Conservation (phyloP, 768 basidiomycete species). For the Austroboletus festivus region DNA sequence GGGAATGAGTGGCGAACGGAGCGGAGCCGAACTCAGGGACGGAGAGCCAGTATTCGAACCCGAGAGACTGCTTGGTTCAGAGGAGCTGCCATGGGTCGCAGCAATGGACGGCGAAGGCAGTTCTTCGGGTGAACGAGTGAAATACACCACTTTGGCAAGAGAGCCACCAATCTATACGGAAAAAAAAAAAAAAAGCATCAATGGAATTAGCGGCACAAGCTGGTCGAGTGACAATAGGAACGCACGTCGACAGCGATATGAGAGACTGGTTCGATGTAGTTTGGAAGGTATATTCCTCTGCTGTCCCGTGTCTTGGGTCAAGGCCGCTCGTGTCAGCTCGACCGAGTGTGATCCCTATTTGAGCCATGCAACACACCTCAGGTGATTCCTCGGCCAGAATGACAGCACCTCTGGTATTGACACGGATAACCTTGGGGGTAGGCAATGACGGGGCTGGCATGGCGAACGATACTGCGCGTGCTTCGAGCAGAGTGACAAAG, state of each 20-base stretch:
- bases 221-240: slow-evolving; percentile 11
- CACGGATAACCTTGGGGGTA: slow-evolving; percentile 82
- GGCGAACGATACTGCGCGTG: slow-evolving; percentile 15
- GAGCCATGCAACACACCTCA: slow-evolving; percentile 54
- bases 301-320: slow-evolving; percentile 78
- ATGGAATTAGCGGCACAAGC: background rate
- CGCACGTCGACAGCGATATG: slow-evolving; percentile 97
- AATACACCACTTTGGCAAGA: slow-evolving; percentile 96
- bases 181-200: background rate
- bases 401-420: slow-evolving; percentile 91
- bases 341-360: background rate
- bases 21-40: slow-evolving; percentile 2
- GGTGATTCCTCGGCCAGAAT: slow-evolving; percentile 94
- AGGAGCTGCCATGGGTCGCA: slow-evolving; percentile 57
- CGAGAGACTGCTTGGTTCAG: slow-evolving; percentile 42
- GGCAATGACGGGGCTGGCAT: slow-evolving; percentile 68
- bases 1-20: slow-evolving; percentile 24
- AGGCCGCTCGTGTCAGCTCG: slow-evolving; percentile 7
- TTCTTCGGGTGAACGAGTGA: slow-evolving; percentile 88
- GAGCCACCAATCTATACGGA: slow-evolving; percentile 85
- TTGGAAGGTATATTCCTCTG: slow-evolving; percentile 95
- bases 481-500: slow-evolving; percentile 7
- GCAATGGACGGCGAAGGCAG: slow-evolving; percentile 71
- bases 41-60: slow-evolving; percentile 35
- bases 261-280: slow-evolving; percentile 95